These are phyloP conservation scores for Venturia oleaginea DNA, from an alignment of 2,329 filamentous ascomycete genomes.

Conservation along the genomic window DNA sequence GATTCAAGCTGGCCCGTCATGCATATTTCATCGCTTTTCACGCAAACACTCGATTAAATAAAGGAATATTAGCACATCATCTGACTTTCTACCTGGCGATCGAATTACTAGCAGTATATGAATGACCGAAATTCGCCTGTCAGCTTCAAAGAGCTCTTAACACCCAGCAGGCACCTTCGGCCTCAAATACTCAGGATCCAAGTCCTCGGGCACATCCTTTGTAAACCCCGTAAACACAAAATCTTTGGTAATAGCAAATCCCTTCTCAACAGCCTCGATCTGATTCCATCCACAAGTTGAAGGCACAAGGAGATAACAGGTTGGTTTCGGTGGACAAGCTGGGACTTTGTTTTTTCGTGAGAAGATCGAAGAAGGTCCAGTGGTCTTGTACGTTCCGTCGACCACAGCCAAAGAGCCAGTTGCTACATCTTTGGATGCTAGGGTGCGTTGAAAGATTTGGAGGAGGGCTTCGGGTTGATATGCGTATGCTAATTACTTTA, in stretches of 20 bases:
- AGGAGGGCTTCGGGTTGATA: slow-evolving; percentile 48
- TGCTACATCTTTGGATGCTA: slow-evolving; percentile 44
- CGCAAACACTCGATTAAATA: too few species aligned
- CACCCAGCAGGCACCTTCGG: slow-evolving; percentile 1
- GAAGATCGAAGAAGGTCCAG: background rate
- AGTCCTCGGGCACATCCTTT: background rate
- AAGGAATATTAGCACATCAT: too few species aligned
- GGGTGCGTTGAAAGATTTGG: slow-evolving; percentile 44
- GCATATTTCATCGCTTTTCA: too few species aligned
- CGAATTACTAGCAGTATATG: too few species aligned
- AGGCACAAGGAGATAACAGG: slow-evolving; percentile 34
- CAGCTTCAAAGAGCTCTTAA: background rate
- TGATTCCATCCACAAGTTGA: slow-evolving; percentile 38
- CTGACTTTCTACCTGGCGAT: too few species aligned
- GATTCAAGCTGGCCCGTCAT: too few species aligned
- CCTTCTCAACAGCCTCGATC: slow-evolving; percentile 31
- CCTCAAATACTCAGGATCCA: slow-evolving; percentile 2
- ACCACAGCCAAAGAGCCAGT: slow-evolving; percentile 36
- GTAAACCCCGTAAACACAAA: slow-evolving; percentile 29
- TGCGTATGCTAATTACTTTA: slow-evolving; percentile 29
- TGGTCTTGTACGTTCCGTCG: background rate
- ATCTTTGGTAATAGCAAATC: slow-evolving; percentile 37
- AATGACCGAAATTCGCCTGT: too few species aligned
- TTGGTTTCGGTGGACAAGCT: slow-evolving; percentile 18
- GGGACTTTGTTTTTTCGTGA: background rate